Percentiles rank a stretch among this genome's conserved stretches.
Conservation (phyloP, 768 basidiomycete genomes). For the Pleurotus eryngii region DNA sequence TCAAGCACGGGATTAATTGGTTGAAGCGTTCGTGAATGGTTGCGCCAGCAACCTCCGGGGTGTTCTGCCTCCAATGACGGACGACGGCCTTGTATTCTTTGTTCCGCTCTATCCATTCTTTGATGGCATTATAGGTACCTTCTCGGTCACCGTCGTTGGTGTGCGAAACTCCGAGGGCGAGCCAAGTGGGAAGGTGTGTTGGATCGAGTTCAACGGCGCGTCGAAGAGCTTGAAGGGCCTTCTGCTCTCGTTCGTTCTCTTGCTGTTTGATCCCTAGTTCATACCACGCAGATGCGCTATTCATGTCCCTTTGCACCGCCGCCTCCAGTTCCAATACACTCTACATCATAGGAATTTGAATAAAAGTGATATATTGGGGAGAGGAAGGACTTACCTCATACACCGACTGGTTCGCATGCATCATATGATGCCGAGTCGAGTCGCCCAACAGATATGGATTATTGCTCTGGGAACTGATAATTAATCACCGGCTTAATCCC, state of each 20-base stretch:
- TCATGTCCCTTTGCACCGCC: constrained; percentile 73
- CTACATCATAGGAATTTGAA: constrained; percentile 36
- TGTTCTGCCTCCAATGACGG: constrained; percentile 31
- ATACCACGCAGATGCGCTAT: constrained; percentile 77
- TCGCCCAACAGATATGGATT: constrained; percentile 78
- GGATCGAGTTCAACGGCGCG: constrained; percentile 83
- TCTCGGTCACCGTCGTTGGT: constrained; percentile 83
- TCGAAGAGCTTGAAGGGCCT: constrained; percentile 82
- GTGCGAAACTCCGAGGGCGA: constrained; percentile 86
- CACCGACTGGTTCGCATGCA: constrained; percentile 34
- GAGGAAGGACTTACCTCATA: constrained; percentile 35
- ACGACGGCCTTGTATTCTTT: constrained; percentile 50
- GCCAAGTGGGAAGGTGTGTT: constrained; percentile 72
- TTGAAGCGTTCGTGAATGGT: constrained; percentile 39
- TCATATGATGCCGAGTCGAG: constrained; percentile 48
- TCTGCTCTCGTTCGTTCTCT: constrained; percentile 92
- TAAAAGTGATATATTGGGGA: constrained; percentile 1
- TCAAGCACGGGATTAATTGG: constrained; percentile 70
- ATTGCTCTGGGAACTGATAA: constrained; percentile 74
- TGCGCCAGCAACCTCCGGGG: constrained; percentile 24
- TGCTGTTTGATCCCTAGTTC: constrained; percentile 95
- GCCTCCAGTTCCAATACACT: constrained; percentile 89
- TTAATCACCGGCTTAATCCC: constrained; percentile 54
- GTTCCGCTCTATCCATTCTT: constrained; percentile 77
- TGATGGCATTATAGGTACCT: constrained; percentile 76